Evolutionary conservation across 176 grass and related monocot genomes (phyloP).

Genomic region (Ensete glaucum): DNA sequence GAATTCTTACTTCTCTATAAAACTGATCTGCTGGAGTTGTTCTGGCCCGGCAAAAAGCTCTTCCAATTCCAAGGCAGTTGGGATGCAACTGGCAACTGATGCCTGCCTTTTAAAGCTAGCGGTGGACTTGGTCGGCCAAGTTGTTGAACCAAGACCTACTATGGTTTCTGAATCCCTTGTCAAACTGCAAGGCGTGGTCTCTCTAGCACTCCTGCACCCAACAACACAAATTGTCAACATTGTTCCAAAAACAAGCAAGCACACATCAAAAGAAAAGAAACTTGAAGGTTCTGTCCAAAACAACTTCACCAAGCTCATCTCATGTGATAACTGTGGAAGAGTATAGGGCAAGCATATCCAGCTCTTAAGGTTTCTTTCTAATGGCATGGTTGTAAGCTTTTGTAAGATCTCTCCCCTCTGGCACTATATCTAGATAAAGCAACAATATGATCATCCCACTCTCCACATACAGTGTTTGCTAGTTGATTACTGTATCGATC

Average conservation of each 20-base stretch:
- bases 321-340: no score
- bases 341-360: no score
- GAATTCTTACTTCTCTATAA: conserved; percentile 28
- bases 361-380: no score
- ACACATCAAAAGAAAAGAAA: not conserved
- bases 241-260: not conserved
- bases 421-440: no score
- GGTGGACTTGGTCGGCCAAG: not conserved
- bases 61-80: conserved; percentile 24
- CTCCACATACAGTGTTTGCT: no score
- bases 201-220: conserved; percentile 25
- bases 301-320: no score
- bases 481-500: no score
- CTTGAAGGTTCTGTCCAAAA: no score
- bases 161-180: conserved; percentile 20
- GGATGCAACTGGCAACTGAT: not conserved
- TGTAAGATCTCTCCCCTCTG: no score
- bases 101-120: not conserved
- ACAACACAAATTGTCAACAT: not conserved
- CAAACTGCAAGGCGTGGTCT: conserved; percentile 30
- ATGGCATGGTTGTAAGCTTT: no score
- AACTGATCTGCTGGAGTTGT: conserved; percentile 24
- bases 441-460: no score
- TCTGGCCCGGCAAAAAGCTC: conserved; percentile 26
- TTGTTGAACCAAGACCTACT: conserved; percentile 25